A percentile compares a stretch with the other conserved stretches of the same genome.
Conservation (phyloP, 1,139 yeast genomes). For the Hyphopichia fennica region DNA sequence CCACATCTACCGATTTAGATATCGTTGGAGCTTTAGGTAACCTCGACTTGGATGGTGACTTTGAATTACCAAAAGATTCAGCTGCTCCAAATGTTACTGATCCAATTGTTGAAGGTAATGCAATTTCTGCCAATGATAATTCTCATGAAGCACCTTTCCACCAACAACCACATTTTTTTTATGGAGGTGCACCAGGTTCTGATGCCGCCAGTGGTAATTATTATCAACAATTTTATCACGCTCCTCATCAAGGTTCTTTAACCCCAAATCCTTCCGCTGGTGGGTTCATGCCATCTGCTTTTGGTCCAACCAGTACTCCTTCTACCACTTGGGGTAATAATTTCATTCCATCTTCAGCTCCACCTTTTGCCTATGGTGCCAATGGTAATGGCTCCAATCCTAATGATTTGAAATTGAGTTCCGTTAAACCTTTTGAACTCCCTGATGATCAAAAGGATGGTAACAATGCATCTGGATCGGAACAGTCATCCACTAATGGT, state of each 20-base stretch:
- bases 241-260: conserved; percentile 23
- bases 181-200: conserved; percentile 1
- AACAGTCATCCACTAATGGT: conserved; percentile 1
- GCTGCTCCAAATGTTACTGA: conserved; percentile 2
- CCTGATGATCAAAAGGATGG: conserved; percentile 25
- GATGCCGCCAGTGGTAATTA: conserved; percentile 10
- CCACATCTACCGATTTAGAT: conserved; percentile 25
- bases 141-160: conserved; percentile 6
- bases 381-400: conserved; percentile 8
- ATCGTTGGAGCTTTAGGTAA: conserved; percentile 45
- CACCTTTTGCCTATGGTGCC: conserved; percentile 29
- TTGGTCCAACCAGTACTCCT: conserved; percentile 18
- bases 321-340: conserved; percentile 29
- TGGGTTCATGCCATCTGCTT: conserved; percentile 16
- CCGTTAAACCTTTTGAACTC: conserved; percentile 34
- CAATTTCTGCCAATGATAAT: neutral
- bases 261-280: conserved; percentile 35
- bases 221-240: conserved; percentile 19
- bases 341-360: conserved; percentile 37
- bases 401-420: conserved; percentile 13
- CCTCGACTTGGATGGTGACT: conserved; percentile 41
- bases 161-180: conserved; percentile 4
- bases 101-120: conserved; percentile 4
- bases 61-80: conserved; percentile 10
- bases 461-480: conserved; percentile 6